Conservation (phyloP, 768 basidiomycete species). For the Xanthoconium stramineum region DNA sequence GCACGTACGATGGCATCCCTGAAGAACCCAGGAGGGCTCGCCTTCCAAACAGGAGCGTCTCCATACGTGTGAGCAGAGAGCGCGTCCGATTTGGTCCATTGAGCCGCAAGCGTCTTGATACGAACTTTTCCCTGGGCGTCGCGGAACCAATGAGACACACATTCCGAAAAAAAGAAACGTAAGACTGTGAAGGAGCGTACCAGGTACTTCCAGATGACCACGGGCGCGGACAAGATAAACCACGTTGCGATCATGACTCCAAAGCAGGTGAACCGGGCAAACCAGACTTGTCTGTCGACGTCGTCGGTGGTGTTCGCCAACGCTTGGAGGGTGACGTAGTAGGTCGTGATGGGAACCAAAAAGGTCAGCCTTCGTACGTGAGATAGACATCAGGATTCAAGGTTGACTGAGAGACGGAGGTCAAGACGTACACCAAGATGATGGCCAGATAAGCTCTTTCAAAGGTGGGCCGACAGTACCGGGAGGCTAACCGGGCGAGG, state of each 20-base stretch:
- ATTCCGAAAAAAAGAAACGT: neutral
- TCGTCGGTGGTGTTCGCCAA: constrained; percentile 3
- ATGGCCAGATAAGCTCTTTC: constrained; percentile 43
- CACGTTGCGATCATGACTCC: constrained; percentile 37
- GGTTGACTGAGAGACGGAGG: neutral
- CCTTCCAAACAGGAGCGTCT: constrained; percentile 39
- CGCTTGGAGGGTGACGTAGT: constrained; percentile 30
- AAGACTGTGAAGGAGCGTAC: constrained; percentile 24
- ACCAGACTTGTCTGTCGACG: constrained; percentile 23
- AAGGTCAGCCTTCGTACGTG: constrained; percentile 33
- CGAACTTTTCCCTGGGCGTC: constrained; percentile 40
- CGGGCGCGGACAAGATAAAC: constrained; percentile 39
- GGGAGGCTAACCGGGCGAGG: constrained; percentile 35
- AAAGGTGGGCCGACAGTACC: constrained; percentile 42
- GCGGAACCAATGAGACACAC: neutral
- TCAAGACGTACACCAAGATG: constrained; percentile 37
- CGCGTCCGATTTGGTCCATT: constrained; percentile 41
- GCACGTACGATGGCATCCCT: constrained; percentile 34
- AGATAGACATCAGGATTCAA: neutral
- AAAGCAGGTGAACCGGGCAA: constrained; percentile 37
- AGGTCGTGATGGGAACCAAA: constrained; percentile 38
- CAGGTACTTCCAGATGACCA: constrained; percentile 46
- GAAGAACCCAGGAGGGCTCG: constrained; percentile 39
- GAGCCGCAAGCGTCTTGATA: constrained; percentile 34
- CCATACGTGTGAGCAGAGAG: constrained; percentile 22